Evolutionary conservation across 441 rosid genomes (phyloP), one percentile per base, ranked within the genome.

Genomic region (Gossypium lobatum): DNA sequence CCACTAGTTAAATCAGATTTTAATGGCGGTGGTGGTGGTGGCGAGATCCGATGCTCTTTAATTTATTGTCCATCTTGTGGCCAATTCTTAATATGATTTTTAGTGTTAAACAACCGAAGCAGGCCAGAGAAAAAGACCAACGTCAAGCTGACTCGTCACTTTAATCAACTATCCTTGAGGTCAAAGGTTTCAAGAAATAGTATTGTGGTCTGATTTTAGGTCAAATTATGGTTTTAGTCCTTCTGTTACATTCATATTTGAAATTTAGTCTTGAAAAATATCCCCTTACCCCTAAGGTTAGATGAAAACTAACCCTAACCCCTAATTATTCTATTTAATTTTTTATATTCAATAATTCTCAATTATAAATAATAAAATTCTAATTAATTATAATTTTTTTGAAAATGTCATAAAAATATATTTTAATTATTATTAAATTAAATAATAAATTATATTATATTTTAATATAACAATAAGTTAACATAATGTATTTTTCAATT

Each of bases 31-130:
- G 37, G 37, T 72, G 8, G 42, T 0, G 8, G 14, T 64, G 54
- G 8, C 2, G 34, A 72, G 63, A 72, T 77, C 69, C 50, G 8
- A 66, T 55, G 61, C 26, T 73, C 20, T 55, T 31, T 14, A 26
- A 2, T 14, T n/a, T 61, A 68, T 65, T 65, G 11, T 4, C 18
- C n/a, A 21, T 20, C 18, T 65, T 45, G 9, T 25, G 20, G 1
- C 20, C 13, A n/a, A 4, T 21, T 65, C 1, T 42, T 39, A 10
- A 37, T 2, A 17, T 18, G n/a, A 6, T 21, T 14, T 31, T 23
- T 0, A 13, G 5, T 11, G 18, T 6, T 42, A 65, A 31, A 31
- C 17, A 63, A 2, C 54, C 34, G n/a, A 66, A 66, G 57, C 57
- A 42, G 1, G 57, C 20, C 13, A 3, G 34, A 45, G 34, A 45